Base-by-base conservation (phyloP, 1,284 basidiomycete genomes). In the Rhodotorula sp. region DNA sequence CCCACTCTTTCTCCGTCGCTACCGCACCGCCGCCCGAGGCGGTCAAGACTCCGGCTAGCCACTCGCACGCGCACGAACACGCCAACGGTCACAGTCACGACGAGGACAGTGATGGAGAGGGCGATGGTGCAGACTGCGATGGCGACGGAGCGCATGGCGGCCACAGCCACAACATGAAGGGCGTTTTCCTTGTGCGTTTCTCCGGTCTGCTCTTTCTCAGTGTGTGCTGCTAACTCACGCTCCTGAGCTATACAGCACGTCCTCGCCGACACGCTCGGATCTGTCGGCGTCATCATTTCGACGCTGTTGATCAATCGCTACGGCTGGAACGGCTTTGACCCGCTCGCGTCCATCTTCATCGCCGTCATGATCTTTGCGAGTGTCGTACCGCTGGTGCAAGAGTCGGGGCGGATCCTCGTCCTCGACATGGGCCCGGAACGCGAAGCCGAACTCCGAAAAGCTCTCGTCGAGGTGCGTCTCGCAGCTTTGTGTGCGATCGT, bases 311-410 rank as follows among this genome's bases (percentile, higher is more conserved):
- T 99, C 76, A 89, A 95, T 77, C 89, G 89, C 70, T 99, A 97
- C 77, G 95, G 95, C n/a, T 99, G 95, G 95, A 99, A 97, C 4
- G 95, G 95, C 23, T 99, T 98, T 80, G 97, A 99, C 81, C 97
- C 97, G 3, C 94, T 99, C 72, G 97, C 97, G 0, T 97, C 93
- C 16, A 84, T 99, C 52, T 95, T 99, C 80, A 99, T 99, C 77
- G 97, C 97, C 1, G 83, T 92, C 15, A 84, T 99, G 73, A 99
- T 99, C 77, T 91, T 93, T 43, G 95, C 91, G 5, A 94, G 92
- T 78, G 97, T 99, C 28, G 85, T 97, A 28, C 97, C 97, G 14
- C 87, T 99, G 54, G 93, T 99, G 28, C 86, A 95, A 70, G 97
- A 99, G 80, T 91, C 91, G 0, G 95, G 92, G 0, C 89, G 88